A percentile compares a stretch with the other conserved stretches of the same genome.
These are phyloP conservation scores for Albophoma yamanashiensis DNA, from an alignment of 2,329 filamentous ascomycete species.

Conservation along the genomic window DNA sequence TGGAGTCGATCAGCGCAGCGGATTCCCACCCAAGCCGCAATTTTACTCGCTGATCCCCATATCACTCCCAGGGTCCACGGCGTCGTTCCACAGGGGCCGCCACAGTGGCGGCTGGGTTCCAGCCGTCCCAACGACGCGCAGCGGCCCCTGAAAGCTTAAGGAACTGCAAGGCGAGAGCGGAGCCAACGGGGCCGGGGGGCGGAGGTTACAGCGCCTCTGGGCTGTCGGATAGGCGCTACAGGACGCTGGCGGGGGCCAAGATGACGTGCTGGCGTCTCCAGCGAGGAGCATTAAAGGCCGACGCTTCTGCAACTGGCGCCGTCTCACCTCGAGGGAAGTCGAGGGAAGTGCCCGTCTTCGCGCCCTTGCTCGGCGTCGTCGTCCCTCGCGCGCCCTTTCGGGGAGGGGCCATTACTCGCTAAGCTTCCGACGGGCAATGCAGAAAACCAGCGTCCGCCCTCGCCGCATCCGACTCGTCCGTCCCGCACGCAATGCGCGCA, in stretches of 20 bases:
- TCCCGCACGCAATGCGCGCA: background rate
- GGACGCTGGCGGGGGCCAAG: background rate
- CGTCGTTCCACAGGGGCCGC: background rate
- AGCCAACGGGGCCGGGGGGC: background rate
- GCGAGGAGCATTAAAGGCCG: background rate
- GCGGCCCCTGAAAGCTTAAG: background rate
- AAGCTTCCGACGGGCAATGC: background rate
- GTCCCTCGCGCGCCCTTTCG: background rate
- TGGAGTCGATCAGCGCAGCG: background rate
- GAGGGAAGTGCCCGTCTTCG: background rate
- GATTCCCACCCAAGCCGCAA: background rate
- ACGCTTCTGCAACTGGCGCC: background rate
- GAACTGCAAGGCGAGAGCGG: no score
- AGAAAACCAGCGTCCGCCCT: background rate
- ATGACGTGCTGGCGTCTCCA: background rate
- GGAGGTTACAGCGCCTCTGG: background rate
- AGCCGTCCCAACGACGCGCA: background rate
- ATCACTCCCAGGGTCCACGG: background rate
- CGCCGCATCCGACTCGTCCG: background rate
- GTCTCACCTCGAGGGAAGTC: background rate
- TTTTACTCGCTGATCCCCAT: background rate
- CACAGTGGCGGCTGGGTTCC: background rate
- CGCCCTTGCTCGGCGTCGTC: no score
- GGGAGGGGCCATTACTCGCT: background rate
- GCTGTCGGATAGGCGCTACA: background rate